A percentile compares a stretch with the other conserved stretches of the same genome.
phyloP scores from a whole-genome alignment of 2,329 filamentous ascomycete species.

The Phaeophleospora eucalypticola region DNA sequence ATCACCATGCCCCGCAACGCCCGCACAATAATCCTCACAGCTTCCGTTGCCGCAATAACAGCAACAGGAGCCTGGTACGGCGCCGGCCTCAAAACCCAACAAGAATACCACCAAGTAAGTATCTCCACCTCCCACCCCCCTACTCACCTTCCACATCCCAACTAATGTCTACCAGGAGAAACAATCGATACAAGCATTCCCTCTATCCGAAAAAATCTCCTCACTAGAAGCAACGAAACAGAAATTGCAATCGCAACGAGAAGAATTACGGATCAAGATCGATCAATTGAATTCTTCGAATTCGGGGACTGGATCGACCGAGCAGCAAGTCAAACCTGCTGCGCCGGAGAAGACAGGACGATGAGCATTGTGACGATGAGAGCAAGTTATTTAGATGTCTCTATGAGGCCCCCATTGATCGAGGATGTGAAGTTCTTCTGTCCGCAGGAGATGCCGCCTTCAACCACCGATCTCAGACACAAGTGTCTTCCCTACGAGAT shows the following conservation, averaged over 20 bases:
- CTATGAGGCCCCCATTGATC: no score
- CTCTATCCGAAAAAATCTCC: slow-evolving; percentile 53
- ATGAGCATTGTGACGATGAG: no score
- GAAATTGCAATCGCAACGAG: slow-evolving; percentile 49
- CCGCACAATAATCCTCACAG: slow-evolving; percentile 52
- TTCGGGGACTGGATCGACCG: no score
- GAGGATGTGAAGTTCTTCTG: no score
- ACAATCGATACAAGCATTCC: slow-evolving; percentile 41
- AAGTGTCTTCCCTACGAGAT: no score
- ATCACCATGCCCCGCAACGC: slow-evolving; percentile 28
- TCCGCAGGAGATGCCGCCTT: no score
- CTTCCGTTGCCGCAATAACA: slow-evolving; percentile 53
- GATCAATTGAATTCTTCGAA: no score
- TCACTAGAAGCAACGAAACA: slow-evolving; percentile 49
- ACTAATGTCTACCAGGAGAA: slow-evolving; percentile 38
- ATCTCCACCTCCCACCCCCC: neutral
- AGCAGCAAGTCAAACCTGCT: no score
- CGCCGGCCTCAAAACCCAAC: slow-evolving; percentile 53
- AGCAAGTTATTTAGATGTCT: no score
- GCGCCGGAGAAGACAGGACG: no score
- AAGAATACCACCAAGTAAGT: slow-evolving; percentile 52
- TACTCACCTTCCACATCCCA: slow-evolving; percentile 1
- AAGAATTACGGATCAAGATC: slow-evolving; percentile 55
- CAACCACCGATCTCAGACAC: no score
- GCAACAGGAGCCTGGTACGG: slow-evolving; percentile 57